Evolutionary conservation across 2,329 filamentous ascomycete genomes (phyloP).

Genomic region (Chaetomium strumarium): DNA sequence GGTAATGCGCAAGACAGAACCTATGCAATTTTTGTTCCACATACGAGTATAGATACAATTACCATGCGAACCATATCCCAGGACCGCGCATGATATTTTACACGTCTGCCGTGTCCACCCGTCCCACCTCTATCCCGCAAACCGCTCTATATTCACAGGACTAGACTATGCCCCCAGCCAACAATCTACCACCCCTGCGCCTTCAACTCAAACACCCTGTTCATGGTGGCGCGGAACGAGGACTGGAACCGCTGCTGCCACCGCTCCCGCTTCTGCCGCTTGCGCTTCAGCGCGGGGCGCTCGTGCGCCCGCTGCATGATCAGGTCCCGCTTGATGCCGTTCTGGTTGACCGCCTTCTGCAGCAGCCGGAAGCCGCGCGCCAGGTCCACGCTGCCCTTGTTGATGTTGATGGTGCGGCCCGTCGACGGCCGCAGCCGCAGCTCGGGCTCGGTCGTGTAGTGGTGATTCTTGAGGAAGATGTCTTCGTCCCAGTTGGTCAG

Average conservation of each 20-base stretch:
- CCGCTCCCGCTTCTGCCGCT: slow-evolving; percentile 63
- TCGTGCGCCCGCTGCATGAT: slow-evolving; percentile 65
- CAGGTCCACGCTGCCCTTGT: slow-evolving; percentile 37
- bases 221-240: slow-evolving; percentile 60
- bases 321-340: slow-evolving; percentile 53
- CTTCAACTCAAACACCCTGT: slow-evolving; percentile 62
- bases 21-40: too few species aligned
- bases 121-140: background rate
- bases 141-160: background rate
- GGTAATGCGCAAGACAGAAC: too few species aligned
- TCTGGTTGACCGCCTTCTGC: slow-evolving; percentile 37
- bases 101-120: background rate
- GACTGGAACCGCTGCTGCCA: slow-evolving; percentile 64
- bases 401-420: slow-evolving; percentile 41
- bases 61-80: too few species aligned
- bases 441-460: slow-evolving; percentile 20
- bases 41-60: too few species aligned
- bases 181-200: slow-evolving; percentile 66
- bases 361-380: slow-evolving; percentile 41
- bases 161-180: background rate
- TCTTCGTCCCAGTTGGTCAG: slow-evolving; percentile 5
- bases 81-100: background rate
- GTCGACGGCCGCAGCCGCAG: slow-evolving; percentile 37
- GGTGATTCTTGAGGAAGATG: slow-evolving; percentile 19
- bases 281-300: slow-evolving; percentile 68